Base-by-base conservation (phyloP, 257 asterid genomes). In the Penstemon barbatus region DNA sequence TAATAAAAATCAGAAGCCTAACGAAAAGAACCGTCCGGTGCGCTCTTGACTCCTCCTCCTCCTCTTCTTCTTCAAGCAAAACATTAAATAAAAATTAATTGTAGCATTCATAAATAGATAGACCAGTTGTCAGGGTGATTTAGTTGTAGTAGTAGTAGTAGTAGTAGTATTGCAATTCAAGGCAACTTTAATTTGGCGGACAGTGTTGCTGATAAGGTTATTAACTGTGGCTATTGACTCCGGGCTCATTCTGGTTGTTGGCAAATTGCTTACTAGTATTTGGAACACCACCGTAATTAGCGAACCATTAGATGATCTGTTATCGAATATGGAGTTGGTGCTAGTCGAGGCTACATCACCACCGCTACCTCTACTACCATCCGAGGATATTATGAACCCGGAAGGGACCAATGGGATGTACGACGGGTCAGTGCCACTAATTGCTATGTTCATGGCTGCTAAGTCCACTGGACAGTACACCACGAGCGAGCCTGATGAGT, bases 351-450 rank as follows among this genome's bases (percentile, higher is more conserved):
- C 88, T 37, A 80, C 87, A 1, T 74, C 78, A 8, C 69, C 66
- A 0, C 45, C 84, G 61, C 33, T 25, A 25, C 33, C 33, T 25
- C 33, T 25, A 25, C 33, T 25, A 18, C 97, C 93, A 18, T 91
- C 98, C 0, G 97, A 91, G 0, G 89, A 73, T 56, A 94, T 87
- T 0, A 92, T 74, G 85, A 94, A 94, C 0, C 99, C 99, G 0
- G 97, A 91, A 7, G 98, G 96, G 9, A 86, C 81, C 8, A 94
- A 57, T 0, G 95, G 92, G 66, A 91, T 84, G 79, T 79, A 87
- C 0, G 96, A 75, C 0, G 99, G 88, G 74, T 91, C 98, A 53
- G 86, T 95, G 0, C 98, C 99, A 15, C 97, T 87, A 98, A 89
- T 89, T 7, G 93, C 97, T 5, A 91, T 65, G 88, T 91, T 83